Conservation (phyloP, 352 stramenopile species). For the Blastocystis sp. region DNA sequence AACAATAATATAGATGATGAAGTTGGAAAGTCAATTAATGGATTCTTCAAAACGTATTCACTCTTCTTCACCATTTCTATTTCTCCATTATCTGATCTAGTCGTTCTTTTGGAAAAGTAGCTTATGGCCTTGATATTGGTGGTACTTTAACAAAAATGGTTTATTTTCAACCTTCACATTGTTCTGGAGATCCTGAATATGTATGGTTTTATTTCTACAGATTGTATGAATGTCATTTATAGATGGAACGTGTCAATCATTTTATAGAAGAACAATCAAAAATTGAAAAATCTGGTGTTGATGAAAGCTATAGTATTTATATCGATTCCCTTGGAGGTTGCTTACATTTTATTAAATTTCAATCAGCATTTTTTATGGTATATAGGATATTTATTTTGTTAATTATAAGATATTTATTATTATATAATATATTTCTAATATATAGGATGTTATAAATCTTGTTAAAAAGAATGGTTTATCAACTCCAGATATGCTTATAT, state of each 20-base stretch:
- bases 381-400: too few species aligned
- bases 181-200: constrained; percentile 32
- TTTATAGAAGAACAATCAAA: constrained; percentile 60
- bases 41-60: too few species aligned
- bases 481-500: constrained; percentile 64
- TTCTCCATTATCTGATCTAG: too few species aligned
- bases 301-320: constrained; percentile 53
- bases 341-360: constrained; percentile 81
- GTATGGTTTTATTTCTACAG: constrained; percentile 1
- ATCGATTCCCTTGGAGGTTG: constrained; percentile 61
- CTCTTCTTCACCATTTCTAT: too few species aligned
- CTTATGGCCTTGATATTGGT: constrained; percentile 70
- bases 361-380: constrained; percentile 53
- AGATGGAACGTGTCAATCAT: constrained; percentile 55
- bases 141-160: constrained; percentile 71
- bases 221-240: constrained; percentile 47
- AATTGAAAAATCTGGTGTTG: constrained; percentile 61
- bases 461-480: constrained; percentile 59
- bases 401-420: too few species aligned
- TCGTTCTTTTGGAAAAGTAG: too few species aligned
- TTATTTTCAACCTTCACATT: constrained; percentile 64
- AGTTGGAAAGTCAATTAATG: too few species aligned
- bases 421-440: constrained; percentile 25
- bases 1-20: too few species aligned
- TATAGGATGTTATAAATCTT: constrained; percentile 56